Evolutionary conservation across 108 stramenopile genomes (phyloP).

Genomic region (Nitzschia sp.): DNA sequence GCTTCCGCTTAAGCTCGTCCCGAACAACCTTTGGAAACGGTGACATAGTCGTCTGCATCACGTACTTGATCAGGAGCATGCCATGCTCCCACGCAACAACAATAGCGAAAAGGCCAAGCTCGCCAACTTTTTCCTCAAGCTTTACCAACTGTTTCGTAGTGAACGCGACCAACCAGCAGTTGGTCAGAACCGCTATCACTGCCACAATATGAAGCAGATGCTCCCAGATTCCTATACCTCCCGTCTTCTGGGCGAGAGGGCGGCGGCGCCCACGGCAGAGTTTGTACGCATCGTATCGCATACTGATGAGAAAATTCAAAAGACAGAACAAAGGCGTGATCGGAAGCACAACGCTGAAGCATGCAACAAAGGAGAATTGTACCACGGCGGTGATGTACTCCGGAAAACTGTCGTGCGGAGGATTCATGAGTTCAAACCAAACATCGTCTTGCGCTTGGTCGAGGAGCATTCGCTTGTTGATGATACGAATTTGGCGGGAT

Average conservation of each 20-base stretch:
- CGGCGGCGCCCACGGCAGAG: slow-evolving; percentile 88
- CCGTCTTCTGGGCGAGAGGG: slow-evolving; percentile 88
- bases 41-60: slow-evolving; percentile 73
- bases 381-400: slow-evolving; percentile 92
- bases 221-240: slow-evolving; percentile 96
- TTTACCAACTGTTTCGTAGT: slow-evolving; percentile 65
- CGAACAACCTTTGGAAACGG: slow-evolving; percentile 62
- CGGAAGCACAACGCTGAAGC: slow-evolving; percentile 95
- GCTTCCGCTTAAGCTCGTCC: slow-evolving; percentile 68
- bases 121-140: slow-evolving; percentile 53
- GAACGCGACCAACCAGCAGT: slow-evolving; percentile 93
- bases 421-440: slow-evolving; percentile 85
- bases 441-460: slow-evolving; percentile 85
- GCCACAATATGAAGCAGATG: slow-evolving; percentile 95
- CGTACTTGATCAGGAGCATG: slow-evolving; percentile 88
- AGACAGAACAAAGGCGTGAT: slow-evolving; percentile 92
- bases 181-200: slow-evolving; percentile 93
- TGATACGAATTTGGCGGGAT: slow-evolving; percentile 35
- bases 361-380: slow-evolving; percentile 94
- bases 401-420: slow-evolving; percentile 89
- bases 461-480: slow-evolving; percentile 78
- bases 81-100: slow-evolving; percentile 88
- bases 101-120: slow-evolving; percentile 63
- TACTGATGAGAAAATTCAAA: slow-evolving; percentile 91
- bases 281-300: slow-evolving; percentile 96